Conservation (phyloP, 495 filamentous ascomycete genomes). For the Zalerion maritima region DNA sequence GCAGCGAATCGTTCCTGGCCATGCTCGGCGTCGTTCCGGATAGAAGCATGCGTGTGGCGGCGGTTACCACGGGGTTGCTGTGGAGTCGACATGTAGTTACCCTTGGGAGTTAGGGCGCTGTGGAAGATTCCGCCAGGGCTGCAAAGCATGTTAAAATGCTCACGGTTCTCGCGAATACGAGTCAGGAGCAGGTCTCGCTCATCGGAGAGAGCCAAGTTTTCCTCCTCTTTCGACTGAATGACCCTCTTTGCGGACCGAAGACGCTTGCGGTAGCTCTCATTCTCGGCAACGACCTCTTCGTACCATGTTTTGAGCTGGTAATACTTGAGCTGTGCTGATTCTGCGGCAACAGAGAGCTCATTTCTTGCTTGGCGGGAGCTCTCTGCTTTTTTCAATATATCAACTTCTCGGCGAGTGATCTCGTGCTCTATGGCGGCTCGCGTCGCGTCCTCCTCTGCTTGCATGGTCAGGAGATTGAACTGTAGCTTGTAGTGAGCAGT, state of each 20-base stretch:
- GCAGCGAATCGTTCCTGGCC: constrained; percentile 52
- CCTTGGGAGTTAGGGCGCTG: constrained; percentile 38
- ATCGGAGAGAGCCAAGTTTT: constrained; percentile 48
- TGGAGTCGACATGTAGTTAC: constrained; percentile 30
- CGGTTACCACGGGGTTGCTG: constrained; percentile 31
- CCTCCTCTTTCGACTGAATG: constrained; percentile 51
- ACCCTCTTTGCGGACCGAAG: constrained; percentile 60
- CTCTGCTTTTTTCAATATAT: constrained; percentile 59
- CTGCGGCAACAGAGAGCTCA: constrained; percentile 24
- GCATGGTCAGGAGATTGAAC: constrained; percentile 72
- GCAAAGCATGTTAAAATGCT: constrained; percentile 59
- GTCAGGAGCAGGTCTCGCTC: constrained; percentile 62
- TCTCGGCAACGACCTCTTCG: constrained; percentile 48
- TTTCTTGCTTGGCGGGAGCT: constrained; percentile 32
- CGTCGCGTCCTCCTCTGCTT: constrained; percentile 73
- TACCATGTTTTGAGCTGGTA: constrained; percentile 32
- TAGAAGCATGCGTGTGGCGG: constrained; percentile 31
- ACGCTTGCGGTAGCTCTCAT: constrained; percentile 45
- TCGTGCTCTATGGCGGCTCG: constrained; percentile 85
- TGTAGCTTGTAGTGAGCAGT: constrained; percentile 87
- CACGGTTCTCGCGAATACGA: constrained; percentile 75
- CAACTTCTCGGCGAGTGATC: constrained; percentile 79
- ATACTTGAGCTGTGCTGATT: constrained; percentile 28
- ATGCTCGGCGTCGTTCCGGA: constrained; percentile 23
- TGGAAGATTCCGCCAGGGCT: constrained; percentile 41